Evolutionary conservation across 192 early-diverging fungal species (phyloP).

Genomic region (Coemansia umbellata): DNA sequence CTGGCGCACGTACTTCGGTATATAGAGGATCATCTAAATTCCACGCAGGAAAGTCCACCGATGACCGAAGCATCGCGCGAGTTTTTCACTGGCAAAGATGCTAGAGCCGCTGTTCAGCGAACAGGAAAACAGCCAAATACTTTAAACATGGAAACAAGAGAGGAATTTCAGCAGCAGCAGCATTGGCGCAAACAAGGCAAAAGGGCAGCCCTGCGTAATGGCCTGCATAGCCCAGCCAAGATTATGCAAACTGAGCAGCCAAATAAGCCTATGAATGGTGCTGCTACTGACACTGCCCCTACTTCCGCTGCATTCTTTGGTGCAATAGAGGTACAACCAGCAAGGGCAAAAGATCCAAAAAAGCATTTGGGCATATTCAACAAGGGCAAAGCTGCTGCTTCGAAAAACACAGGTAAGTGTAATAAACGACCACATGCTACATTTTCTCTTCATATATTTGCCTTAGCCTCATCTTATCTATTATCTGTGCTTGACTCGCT

Average conservation of each 20-base stretch:
- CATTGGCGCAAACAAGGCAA: constrained; percentile 6
- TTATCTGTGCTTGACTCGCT: too few relatives aligned
- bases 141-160: neutral
- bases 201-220: constrained; percentile 15
- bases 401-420: constrained; percentile 27
- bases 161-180: neutral
- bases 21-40: constrained; percentile 27
- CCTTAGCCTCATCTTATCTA: too few relatives aligned
- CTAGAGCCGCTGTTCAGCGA: neutral
- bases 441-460: neutral
- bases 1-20: constrained; percentile 29
- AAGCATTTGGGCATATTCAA: constrained; percentile 41
- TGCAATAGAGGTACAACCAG: constrained; percentile 17
- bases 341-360: neutral
- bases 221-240: constrained; percentile 10
- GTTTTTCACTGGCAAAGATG: neutral
- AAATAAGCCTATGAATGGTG: neutral
- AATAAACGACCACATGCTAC: too few relatives aligned
- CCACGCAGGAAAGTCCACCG: constrained; percentile 23
- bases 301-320: constrained; percentile 1
- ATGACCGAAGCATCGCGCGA: constrained; percentile 6
- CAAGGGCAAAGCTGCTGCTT: constrained; percentile 45
- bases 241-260: neutral
- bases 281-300: neutral
- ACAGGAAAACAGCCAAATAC: neutral